Base-by-base conservation (phyloP, 805 yeast genomes). In the Barnettozyma pratensis region DNA sequence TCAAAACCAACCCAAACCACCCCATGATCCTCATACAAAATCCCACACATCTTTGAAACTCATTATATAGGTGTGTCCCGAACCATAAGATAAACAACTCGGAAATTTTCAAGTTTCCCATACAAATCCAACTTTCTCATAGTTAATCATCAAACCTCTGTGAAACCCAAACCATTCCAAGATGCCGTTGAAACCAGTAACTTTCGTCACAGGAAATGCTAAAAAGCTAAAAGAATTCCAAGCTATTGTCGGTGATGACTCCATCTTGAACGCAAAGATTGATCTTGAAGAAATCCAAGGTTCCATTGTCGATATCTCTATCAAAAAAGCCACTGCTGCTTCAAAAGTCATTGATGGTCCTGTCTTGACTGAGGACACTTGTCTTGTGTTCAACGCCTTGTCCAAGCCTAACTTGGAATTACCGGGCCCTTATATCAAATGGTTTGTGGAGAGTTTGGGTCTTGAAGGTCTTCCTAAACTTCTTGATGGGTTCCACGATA, bases 221-320 rank as follows among this genome's bases (percentile, higher is more conserved):
- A 90, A 92, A 69, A 94, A 94, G 66, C 75, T 91, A 51, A 80
- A 77, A 55, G 99, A 92, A 66, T 96, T 92, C 26, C 76, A 83
- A 53, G 81, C 85, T 46, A 85, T 92, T 45, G 76, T 92, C 7
- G 69, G 82, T 1, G 72, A 70, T 28, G 70, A 66, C 27, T 55
- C 62, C 30, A 75, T 94, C 49, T 70, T 72, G 26, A 90, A 86
- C 66, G 68, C 77, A 52, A 73, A 81, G 32, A 63, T 95, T 32
- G 99, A 94, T 62, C 71, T 94, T 19, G 94, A 84, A 44, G 99
- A 94, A 69, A 67, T 94, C 41, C 99, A 94, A 68, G 99, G 97
- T 31, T 69, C 92, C 26, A 77, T 90, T 42, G 83, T 83, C 39
- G 87, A 86, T 47, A 92, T 94, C 39, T 86, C 96, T 0, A 74